A percentile compares a stretch with the other conserved stretches of the same genome.
These are phyloP conservation scores for Amanita brunnescens DNA, from an alignment of 768 basidiomycete species.

Conservation along the genomic window DNA sequence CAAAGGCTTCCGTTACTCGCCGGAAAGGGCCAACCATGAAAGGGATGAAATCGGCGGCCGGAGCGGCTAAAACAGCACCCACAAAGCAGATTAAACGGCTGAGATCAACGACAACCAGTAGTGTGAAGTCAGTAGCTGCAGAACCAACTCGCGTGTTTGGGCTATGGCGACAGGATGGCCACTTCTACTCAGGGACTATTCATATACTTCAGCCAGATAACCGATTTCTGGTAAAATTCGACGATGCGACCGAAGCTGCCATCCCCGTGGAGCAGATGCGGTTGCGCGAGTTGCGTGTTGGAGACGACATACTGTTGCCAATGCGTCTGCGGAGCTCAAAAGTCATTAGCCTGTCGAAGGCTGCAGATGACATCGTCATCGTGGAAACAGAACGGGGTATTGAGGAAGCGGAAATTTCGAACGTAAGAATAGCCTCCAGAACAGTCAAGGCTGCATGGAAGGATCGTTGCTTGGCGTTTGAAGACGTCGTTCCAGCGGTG, in stretches of 20 bases:
- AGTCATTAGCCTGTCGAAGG: slow-evolving; percentile 23
- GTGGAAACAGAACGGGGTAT: slow-evolving; percentile 33
- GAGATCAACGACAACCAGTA: slow-evolving; percentile 25
- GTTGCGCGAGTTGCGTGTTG: slow-evolving; percentile 35
- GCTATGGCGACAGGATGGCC: slow-evolving; percentile 50
- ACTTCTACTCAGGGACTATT: slow-evolving; percentile 55
- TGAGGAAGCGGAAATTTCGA: slow-evolving; percentile 23
- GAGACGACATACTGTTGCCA: slow-evolving; percentile 46
- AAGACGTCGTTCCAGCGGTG: slow-evolving; percentile 34
- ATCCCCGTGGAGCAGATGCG: slow-evolving; percentile 50
- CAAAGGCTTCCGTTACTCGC: slow-evolving; percentile 16
- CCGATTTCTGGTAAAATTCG: slow-evolving; percentile 51
- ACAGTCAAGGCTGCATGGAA: slow-evolving; percentile 45
- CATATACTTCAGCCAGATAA: slow-evolving; percentile 22
- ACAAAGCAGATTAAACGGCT: slow-evolving; percentile 30
- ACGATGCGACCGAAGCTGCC: slow-evolving; percentile 44
- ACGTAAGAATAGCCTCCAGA: slow-evolving; percentile 43
- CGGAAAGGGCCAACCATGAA: slow-evolving; percentile 10
- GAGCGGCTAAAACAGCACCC: slow-evolving; percentile 6
- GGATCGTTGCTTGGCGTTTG: slow-evolving; percentile 36
- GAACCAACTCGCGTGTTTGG: slow-evolving; percentile 59
- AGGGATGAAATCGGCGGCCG: slow-evolving; percentile 12
- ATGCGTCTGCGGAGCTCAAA: slow-evolving; percentile 23
- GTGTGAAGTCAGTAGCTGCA: slow-evolving; percentile 10
- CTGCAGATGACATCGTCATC: slow-evolving; percentile 22